These are phyloP conservation scores for Didymella pomorum DNA, from an alignment of 2,329 filamentous ascomycete species.

Conservation along the genomic window DNA sequence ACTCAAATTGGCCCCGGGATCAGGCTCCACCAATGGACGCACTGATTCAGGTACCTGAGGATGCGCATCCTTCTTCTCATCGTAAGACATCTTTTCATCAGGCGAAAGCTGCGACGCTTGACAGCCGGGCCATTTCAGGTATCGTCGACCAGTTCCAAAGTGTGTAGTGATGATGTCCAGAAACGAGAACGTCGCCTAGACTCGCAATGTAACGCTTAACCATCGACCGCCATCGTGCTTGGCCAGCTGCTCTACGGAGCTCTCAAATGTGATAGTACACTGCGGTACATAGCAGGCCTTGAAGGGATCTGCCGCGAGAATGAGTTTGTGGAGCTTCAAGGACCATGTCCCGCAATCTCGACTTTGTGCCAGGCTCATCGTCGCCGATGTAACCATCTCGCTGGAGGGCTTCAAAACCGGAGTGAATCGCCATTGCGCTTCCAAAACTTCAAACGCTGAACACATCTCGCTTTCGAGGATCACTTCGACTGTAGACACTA, in stretches of 20 bases:
- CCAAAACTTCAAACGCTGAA: slow-evolving; percentile 31
- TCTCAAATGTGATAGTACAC: not conserved
- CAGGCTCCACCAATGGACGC: not conserved
- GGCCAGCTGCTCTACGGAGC: not conserved
- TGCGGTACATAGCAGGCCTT: slow-evolving; percentile 11
- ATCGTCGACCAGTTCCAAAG: not conserved
- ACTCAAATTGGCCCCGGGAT: not conserved
- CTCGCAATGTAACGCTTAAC: not conserved
- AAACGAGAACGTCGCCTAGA: not conserved
- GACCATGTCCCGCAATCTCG: too few relatives aligned
- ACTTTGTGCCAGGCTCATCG: too few relatives aligned
- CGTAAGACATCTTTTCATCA: not conserved
- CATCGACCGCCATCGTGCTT: slow-evolving; percentile 3
- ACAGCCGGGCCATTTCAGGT: not conserved
- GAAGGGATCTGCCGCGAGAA: too few relatives aligned
- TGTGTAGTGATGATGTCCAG: not conserved
- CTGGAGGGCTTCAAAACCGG: too few relatives aligned
- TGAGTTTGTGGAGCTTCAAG: too few relatives aligned
- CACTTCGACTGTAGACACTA: slow-evolving; percentile 63
- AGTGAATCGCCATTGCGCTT: too few relatives aligned
- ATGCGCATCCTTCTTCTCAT: not conserved
- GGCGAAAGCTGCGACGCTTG: not conserved
- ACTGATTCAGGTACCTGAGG: not conserved
- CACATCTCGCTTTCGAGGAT: slow-evolving; percentile 45
- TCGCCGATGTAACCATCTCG: too few relatives aligned